A percentile compares a stretch with the other conserved stretches of the same genome.
These are phyloP conservation scores for Acacia acuminata DNA, from an alignment of 306 rosid genomes.

Conservation along the genomic window DNA sequence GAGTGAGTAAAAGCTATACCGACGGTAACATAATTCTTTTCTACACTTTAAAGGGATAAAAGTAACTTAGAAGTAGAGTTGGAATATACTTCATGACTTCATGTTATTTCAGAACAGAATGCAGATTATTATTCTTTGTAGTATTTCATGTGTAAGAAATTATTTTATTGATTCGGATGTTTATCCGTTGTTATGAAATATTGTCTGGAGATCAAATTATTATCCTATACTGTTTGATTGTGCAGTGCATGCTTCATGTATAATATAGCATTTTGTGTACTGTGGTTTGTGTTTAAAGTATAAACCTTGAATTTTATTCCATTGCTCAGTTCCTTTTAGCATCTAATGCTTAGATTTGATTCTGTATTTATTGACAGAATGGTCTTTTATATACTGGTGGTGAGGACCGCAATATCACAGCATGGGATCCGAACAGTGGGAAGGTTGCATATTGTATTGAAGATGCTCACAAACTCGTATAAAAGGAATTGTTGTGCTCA, in stretches of 20 bases:
- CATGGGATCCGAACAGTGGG: constrained; percentile 84
- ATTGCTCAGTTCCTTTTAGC: background rate
- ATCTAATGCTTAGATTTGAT: background rate
- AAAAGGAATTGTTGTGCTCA: constrained; percentile 75
- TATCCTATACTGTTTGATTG: no score
- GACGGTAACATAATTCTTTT: no score
- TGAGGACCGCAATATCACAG: constrained; percentile 71
- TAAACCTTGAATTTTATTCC: background rate
- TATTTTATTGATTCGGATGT: background rate
- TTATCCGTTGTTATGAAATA: no score
- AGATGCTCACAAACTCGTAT: constrained; percentile 81
- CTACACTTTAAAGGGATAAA: no score
- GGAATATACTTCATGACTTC: background rate
- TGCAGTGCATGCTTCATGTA: background rate
- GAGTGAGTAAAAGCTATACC: no score
- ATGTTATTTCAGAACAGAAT: background rate
- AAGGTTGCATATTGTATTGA: constrained; percentile 73
- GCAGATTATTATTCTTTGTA: background rate
- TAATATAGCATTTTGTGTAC: background rate
- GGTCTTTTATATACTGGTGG: constrained; percentile 85
- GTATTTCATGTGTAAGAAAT: background rate
- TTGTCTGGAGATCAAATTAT: no score
- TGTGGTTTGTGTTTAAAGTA: background rate
- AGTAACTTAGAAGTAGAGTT: background rate
- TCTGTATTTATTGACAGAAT: constrained; percentile 50